Percentiles rank a stretch among this genome's conserved stretches.
phyloP scores from a whole-genome alignment of 805 yeast genomes.

The Candida dendrica region DNA sequence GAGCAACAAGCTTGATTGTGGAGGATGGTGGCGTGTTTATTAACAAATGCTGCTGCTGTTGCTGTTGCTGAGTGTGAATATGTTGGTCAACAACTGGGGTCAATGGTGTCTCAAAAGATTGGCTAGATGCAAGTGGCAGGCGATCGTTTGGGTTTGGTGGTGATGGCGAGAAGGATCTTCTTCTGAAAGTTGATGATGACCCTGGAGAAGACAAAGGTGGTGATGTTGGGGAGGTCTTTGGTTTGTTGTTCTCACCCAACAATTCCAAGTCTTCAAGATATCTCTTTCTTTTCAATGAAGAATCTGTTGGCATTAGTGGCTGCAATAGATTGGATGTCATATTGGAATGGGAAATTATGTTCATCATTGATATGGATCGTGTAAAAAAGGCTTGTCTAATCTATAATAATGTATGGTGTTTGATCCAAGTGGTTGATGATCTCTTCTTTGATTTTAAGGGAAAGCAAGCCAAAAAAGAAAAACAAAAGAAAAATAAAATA shows the following conservation, averaged over 20 bases:
- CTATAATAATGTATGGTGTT: too few relatives aligned
- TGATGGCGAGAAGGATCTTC: slow-evolving; percentile 19
- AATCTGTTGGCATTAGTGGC: slow-evolving; percentile 1
- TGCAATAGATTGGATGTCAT: slow-evolving; percentile 2
- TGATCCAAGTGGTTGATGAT: too few relatives aligned
- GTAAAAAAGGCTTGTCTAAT: too few relatives aligned
- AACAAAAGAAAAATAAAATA: too few relatives aligned
- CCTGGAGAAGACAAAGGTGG: slow-evolving; percentile 21
- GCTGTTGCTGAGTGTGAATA: neutral
- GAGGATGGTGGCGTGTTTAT: slow-evolving; percentile 3
- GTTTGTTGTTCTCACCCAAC: slow-evolving; percentile 22
- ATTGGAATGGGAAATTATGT: slow-evolving; percentile 1
- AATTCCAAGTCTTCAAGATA: slow-evolving; percentile 15
- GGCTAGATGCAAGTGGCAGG: neutral
- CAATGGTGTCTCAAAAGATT: neutral
- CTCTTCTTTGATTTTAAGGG: too few relatives aligned
- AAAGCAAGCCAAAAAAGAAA: too few relatives aligned
- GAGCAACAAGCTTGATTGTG: slow-evolving; percentile 4
- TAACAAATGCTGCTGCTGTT: slow-evolving; percentile 1
- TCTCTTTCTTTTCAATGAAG: slow-evolving; percentile 15
- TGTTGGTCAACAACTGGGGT: neutral
- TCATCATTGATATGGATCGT: neutral
- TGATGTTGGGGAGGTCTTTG: slow-evolving; percentile 42
- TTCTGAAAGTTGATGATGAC: slow-evolving; percentile 3
- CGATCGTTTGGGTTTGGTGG: slow-evolving; percentile 4